These are phyloP conservation scores for Euphorbia lathyris DNA, from an alignment of 345 rosid species.

Conservation along the genomic window DNA sequence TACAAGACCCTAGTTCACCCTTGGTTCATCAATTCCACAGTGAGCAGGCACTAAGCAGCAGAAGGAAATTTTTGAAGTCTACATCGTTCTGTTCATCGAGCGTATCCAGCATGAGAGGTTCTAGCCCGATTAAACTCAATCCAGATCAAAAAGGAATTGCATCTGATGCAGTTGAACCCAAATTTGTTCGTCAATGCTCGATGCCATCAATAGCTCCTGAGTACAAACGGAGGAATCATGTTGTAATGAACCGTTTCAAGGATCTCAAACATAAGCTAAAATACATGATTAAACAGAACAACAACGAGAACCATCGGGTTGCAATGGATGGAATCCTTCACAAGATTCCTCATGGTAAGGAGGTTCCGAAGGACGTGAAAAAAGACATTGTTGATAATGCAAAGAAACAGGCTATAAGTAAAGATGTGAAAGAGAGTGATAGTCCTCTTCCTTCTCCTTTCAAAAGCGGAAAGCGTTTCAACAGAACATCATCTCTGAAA, in stretches of 20 bases:
- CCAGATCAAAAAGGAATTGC: slow-evolving; percentile 6
- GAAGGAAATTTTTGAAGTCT: slow-evolving; percentile 35
- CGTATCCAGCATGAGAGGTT: slow-evolving; percentile 18
- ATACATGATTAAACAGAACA: slow-evolving; percentile 53
- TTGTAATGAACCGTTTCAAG: slow-evolving; percentile 53
- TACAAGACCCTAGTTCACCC: slow-evolving; percentile 56
- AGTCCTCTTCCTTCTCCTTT: slow-evolving; percentile 8
- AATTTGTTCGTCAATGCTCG: slow-evolving; percentile 26
- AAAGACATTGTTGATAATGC: slow-evolving; percentile 32
- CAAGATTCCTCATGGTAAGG: slow-evolving; percentile 62
- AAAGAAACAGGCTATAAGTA: slow-evolving; percentile 21
- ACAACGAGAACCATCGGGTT: slow-evolving; percentile 62
- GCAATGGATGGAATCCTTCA: slow-evolving; percentile 79
- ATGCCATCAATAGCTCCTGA: slow-evolving; percentile 30
- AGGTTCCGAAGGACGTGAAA: slow-evolving; percentile 52
- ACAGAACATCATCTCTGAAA: slow-evolving; percentile 51
- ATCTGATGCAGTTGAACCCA: slow-evolving; percentile 5
- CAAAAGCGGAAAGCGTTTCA: slow-evolving; percentile 20
- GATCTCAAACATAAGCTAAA: slow-evolving; percentile 64
- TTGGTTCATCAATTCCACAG: slow-evolving; percentile 45
- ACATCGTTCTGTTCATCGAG: slow-evolving; percentile 44
- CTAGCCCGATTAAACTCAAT: slow-evolving; percentile 12
- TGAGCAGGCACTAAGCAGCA: slow-evolving; percentile 31
- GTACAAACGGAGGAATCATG: slow-evolving; percentile 41
- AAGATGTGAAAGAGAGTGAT: slow-evolving; percentile 14